These are phyloP conservation scores for Meyerozyma carpophila DNA, from an alignment of 1,139 yeast genomes.

Conservation along the genomic window DNA sequence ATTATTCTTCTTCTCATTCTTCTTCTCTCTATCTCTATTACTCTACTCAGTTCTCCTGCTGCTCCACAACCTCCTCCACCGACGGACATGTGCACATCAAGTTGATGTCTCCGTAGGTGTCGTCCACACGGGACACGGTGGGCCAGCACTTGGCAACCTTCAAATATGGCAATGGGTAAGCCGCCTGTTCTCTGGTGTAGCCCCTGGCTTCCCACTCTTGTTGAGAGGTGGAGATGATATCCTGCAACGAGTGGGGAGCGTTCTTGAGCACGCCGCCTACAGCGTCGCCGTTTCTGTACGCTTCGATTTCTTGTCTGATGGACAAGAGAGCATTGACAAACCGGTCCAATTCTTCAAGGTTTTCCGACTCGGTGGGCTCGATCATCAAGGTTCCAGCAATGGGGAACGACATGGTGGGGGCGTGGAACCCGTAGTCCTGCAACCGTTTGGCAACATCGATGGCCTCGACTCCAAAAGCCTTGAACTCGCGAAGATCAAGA, in stretches of 20 bases:
- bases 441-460: conserved; percentile 94
- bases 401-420: conserved; percentile 98
- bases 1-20: too few species aligned
- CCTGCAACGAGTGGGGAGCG: conserved; percentile 88
- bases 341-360: conserved; percentile 80
- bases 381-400: conserved; percentile 96
- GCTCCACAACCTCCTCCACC: conserved; percentile 58
- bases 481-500: conserved; percentile 82
- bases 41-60: neutral
- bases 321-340: conserved; percentile 83
- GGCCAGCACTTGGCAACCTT: conserved; percentile 90
- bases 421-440: conserved; percentile 98
- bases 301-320: conserved; percentile 77
- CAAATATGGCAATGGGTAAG: conserved; percentile 77
- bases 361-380: conserved; percentile 96
- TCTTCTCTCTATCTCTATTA: too few species aligned
- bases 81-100: conserved; percentile 90
- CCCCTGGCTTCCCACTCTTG: conserved; percentile 78
- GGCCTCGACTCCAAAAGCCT: conserved; percentile 80
- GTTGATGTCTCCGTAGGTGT: conserved; percentile 89
- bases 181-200: conserved; percentile 89
- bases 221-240: conserved; percentile 52
- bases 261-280: conserved; percentile 74
- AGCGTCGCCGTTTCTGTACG: conserved; percentile 61
- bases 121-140: conserved; percentile 84